Percentiles rank a stretch among this genome's conserved stretches.
Evolutionary conservation across 129 eudicot species (phyloP).

Genomic region (Smallanthus sonchifolius): DNA sequence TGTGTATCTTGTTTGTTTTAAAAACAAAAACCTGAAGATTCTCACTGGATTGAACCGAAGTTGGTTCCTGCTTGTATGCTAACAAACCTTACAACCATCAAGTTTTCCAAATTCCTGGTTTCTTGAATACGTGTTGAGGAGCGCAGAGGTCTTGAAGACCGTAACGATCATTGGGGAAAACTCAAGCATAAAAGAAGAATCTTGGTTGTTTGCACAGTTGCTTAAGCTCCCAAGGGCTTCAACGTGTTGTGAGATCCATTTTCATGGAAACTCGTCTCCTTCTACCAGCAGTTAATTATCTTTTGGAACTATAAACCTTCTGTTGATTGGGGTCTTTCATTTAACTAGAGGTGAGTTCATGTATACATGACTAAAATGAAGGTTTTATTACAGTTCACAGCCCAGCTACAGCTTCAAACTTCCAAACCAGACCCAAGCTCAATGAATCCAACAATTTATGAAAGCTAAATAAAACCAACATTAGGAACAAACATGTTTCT

Average conservation of each 20-base stretch:
- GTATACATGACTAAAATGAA: too few relatives aligned
- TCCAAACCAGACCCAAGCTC: too few relatives aligned
- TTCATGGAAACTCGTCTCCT: neutral
- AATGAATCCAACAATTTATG: too few relatives aligned
- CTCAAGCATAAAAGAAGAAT: neutral
- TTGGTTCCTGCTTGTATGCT: neutral
- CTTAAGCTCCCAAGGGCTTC: neutral
- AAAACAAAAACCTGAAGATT: neutral
- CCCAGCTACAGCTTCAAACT: too few relatives aligned
- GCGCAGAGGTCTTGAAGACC: neutral
- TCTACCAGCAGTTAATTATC: too few relatives aligned
- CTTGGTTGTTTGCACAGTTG: neutral
- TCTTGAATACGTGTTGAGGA: constrained; percentile 5
- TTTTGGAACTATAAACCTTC: too few relatives aligned
- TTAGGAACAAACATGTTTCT: too few relatives aligned
- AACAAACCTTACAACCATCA: neutral
- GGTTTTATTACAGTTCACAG: too few relatives aligned
- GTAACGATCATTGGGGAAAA: neutral
- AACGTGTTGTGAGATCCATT: neutral
- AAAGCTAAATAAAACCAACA: too few relatives aligned
- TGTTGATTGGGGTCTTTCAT: too few relatives aligned
- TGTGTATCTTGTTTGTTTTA: neutral
- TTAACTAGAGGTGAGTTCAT: too few relatives aligned
- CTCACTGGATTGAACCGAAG: constrained; percentile 1
- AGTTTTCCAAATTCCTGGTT: neutral